These are phyloP conservation scores for Phytophthora pseudosyringae DNA, from an alignment of 352 stramenopile genomes.

Conservation along the genomic window DNA sequence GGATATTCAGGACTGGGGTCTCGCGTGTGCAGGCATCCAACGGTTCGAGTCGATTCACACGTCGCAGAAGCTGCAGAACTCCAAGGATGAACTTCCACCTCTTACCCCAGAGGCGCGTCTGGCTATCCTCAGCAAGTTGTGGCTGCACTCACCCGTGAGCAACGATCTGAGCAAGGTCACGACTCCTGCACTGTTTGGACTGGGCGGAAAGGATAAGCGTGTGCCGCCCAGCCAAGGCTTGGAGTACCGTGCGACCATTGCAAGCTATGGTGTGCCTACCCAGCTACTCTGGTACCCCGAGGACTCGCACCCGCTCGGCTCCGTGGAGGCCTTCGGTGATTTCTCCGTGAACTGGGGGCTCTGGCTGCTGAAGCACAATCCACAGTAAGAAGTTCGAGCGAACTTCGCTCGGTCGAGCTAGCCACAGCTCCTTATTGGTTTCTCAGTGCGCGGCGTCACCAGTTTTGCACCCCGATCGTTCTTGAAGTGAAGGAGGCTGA, in stretches of 20 bases:
- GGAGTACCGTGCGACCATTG: slow-evolving; percentile 92
- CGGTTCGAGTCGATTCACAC: slow-evolving; percentile 90
- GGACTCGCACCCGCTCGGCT: slow-evolving; percentile 73
- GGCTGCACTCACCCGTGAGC: slow-evolving; percentile 87
- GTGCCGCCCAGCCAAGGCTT: slow-evolving; percentile 93
- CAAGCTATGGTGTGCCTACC: slow-evolving; percentile 54
- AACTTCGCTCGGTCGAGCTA: too few relatives aligned
- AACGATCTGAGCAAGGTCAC: slow-evolving; percentile 87
- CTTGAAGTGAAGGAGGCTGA: too few relatives aligned
- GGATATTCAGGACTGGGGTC: slow-evolving; percentile 97
- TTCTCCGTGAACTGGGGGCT: slow-evolving; percentile 82
- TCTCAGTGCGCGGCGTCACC: too few relatives aligned
- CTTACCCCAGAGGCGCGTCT: slow-evolving; percentile 56
- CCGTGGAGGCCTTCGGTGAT: slow-evolving; percentile 68
- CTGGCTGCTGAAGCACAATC: slow-evolving; percentile 73
- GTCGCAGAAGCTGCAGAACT: slow-evolving; percentile 53
- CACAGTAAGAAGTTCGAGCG: slow-evolving; percentile 19
- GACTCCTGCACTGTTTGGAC: slow-evolving; percentile 91
- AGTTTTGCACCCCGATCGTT: too few relatives aligned
- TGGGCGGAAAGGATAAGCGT: slow-evolving; percentile 92
- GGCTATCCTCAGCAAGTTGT: slow-evolving; percentile 82
- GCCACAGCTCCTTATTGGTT: too few relatives aligned
- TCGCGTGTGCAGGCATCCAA: slow-evolving; percentile 85
- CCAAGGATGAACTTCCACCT: slow-evolving; percentile 33
- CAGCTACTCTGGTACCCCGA: slow-evolving; percentile 78